Evolutionary conservation across 768 basidiomycete genomes (phyloP), one percentile per base, ranked within the genome.

Genomic region (Lentinus tigrinus): DNA sequence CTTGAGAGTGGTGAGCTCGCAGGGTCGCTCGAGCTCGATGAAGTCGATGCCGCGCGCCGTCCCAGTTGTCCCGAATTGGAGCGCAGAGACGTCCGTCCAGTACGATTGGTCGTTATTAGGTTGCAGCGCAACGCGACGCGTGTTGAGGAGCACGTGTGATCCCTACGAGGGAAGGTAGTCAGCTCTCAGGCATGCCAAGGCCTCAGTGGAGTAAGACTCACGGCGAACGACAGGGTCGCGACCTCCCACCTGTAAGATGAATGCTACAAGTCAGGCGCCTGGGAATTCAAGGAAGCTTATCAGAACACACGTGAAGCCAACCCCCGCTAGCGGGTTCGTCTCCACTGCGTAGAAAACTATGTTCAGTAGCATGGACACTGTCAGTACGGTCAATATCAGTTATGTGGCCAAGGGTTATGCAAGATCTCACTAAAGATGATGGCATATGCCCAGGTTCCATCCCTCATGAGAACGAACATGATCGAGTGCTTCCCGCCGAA

Each of bases 281-380:
- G 39, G 9, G 14, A 40, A 16, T 19, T 6, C 16, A 5, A 40
- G 6, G 14, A 10, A 40, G 16, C 6, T 6, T 19, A 6, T 21
- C 10, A 19, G 4, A 7, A 19, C 65, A 31, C 38, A 63, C 65
- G 49, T 50, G 50, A 61, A 66, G 38, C 53, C 57, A 11, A 66
- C 42, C 14, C 65, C 62, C 7, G 60, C 56, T 5, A 58, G 31
- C 4, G 65, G 39, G 14, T 51, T 62, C 10, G 56, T 53, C 52
- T 59, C 43, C 5, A 56, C 42, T 11, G 61, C 49, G 26, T 61
- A 63, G 57, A 66, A 56, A 23, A 66, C 31, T 0, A 57, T 57
- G 42, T 66, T 66, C 21, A 67, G 24, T 0, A 67, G 57, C 59
- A 67, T 52, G 16, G 59, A 44, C 7, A 39, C 65, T 65, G 47